Percentiles rank a stretch among this genome's conserved stretches.
These are phyloP conservation scores for Vaccinium myrtillus DNA, from an alignment of 148 eudicot species.

Conservation along the genomic window DNA sequence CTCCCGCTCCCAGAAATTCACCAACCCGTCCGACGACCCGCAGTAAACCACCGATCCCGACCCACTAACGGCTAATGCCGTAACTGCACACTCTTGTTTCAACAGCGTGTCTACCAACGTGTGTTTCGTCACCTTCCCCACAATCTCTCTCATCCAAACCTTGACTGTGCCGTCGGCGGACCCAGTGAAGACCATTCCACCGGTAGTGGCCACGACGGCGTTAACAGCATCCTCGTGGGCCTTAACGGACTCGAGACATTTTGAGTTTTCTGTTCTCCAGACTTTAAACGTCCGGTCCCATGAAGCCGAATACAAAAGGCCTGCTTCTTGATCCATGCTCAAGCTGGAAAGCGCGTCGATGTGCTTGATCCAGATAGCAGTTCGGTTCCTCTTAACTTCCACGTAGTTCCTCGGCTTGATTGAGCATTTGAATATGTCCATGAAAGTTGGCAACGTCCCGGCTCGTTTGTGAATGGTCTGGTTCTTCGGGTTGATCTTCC, in stretches of 20 bases:
- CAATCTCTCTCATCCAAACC: constrained; percentile 43
- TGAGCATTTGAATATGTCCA: constrained; percentile 49
- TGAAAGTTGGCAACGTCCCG: constrained; percentile 44
- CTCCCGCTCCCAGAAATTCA: constrained; percentile 48
- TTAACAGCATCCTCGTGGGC: constrained; percentile 61
- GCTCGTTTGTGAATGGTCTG: constrained; percentile 33
- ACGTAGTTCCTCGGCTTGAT: constrained; percentile 42
- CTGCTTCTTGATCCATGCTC: constrained; percentile 36
- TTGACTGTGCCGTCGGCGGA: constrained; percentile 54
- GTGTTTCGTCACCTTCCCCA: constrained; percentile 36
- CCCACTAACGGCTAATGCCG: constrained; percentile 31
- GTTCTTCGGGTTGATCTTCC: constrained; percentile 35
- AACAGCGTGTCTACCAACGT: constrained; percentile 29
- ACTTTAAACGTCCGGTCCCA: constrained; percentile 59
- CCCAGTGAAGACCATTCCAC: constrained; percentile 44
- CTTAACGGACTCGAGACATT: constrained; percentile 47
- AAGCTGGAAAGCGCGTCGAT: constrained; percentile 46
- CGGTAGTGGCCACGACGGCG: constrained; percentile 30
- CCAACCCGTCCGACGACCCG: constrained; percentile 57
- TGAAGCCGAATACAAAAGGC: constrained; percentile 51
- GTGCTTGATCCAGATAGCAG: constrained; percentile 49
- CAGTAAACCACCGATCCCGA: constrained; percentile 38
- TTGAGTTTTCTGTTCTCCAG: constrained; percentile 37
- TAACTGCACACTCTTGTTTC: constrained; percentile 44
- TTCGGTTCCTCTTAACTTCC: constrained; percentile 35